Conservation (phyloP, 495 filamentous ascomycete species). For the Tricharina praecox region DNA sequence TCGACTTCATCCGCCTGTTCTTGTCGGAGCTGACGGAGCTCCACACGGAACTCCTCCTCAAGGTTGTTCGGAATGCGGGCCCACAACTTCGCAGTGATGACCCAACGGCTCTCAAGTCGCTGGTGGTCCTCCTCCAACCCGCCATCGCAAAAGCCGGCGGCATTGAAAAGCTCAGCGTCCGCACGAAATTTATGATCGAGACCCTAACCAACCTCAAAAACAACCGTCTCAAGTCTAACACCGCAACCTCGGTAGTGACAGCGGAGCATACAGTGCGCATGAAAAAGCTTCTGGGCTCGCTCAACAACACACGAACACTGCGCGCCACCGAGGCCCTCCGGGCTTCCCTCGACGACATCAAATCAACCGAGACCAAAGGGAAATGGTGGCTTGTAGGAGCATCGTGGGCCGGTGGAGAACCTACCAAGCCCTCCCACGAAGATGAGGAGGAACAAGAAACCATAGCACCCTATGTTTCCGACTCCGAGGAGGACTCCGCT, state of each 20-base stretch:
- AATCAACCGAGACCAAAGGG: conserved; percentile 63
- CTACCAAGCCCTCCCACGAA: background rate
- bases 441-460: conserved; percentile 17
- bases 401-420: conserved; percentile 45
- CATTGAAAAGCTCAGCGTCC: conserved; percentile 50
- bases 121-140: conserved; percentile 62
- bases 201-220: conserved; percentile 88
- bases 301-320: conserved; percentile 53
- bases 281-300: conserved; percentile 60
- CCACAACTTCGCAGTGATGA: conserved; percentile 79
- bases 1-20: conserved; percentile 73
- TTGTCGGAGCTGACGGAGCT: conserved; percentile 58
- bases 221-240: conserved; percentile 66
- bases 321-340: conserved; percentile 67
- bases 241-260: conserved; percentile 41
- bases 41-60: conserved; percentile 82
- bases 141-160: conserved; percentile 49
- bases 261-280: conserved; percentile 68
- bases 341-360: conserved; percentile 63
- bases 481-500: conserved; percentile 32
- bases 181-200: conserved; percentile 96
- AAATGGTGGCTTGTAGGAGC: conserved; percentile 98
- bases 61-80: conserved; percentile 62
- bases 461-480: background rate
- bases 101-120: conserved; percentile 76